Evolutionary conservation across 768 basidiomycete species (phyloP), one percentile per base, ranked within the genome.

Genomic region (Floccularia luteovirens): DNA sequence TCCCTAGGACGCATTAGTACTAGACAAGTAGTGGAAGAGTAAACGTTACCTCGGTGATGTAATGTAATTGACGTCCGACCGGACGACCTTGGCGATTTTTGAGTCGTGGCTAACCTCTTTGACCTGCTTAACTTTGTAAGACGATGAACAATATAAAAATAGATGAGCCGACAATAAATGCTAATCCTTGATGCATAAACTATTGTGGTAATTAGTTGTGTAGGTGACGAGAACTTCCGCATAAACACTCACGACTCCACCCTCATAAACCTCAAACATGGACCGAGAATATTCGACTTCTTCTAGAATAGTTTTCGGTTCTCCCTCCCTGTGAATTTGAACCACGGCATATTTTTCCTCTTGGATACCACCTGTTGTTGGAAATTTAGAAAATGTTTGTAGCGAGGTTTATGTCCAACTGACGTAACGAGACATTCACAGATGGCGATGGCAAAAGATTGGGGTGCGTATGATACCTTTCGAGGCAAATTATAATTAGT

Each of bases 171-270:
- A 88, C 89, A 31, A 92, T 68, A 55, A 79, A 92, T 0, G 87
- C 79, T 44, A 79, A 47, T 3, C 91, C 90, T 63, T 91, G 90
- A 52, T 92, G 90, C 60, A 93, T 77, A 59, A 88, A 94, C 83
- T 90, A 37, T 11, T 22, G 24, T 13, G 10, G 14, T 19, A 37
- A 37, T 20, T 37, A 20, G 22, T 17, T 20, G 17, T 8, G 8
- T 16, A 3, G 11, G 10, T 13, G 8, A 17, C 22, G 31, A 21
- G 14, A 36, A 31, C 27, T 42, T 7, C 25, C 49, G 41, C n/a
- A n/a, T n/a, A n/a, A 14, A 14, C 27, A 64, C 68, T 47, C 57
- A 87, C 86, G 45, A 93, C 79, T 3, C 80, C 90, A 10, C 90
- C 91, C 60, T 92, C 90, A 50, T 92, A 94, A 6, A 87, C 62